Percentiles rank a stretch among this genome's conserved stretches.
These are phyloP conservation scores for Candida ovalis DNA, from an alignment of 805 yeast genomes.

Conservation along the genomic window DNA sequence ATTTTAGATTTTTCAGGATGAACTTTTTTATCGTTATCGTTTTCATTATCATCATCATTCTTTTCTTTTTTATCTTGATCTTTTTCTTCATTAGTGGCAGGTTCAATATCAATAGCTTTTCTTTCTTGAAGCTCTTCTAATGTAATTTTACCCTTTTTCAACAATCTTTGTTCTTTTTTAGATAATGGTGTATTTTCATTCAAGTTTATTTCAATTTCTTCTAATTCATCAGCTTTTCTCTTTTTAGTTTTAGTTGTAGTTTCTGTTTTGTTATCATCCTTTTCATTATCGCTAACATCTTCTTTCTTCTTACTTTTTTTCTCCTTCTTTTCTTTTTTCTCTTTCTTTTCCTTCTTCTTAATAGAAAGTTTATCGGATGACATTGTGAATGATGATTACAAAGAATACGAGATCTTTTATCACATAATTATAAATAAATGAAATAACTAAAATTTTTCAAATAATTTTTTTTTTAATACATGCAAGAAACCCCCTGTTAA, in stretches of 20 bases:
- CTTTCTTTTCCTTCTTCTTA: slow-evolving; percentile 7
- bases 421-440: no score
- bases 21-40: slow-evolving; percentile 26
- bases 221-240: slow-evolving; percentile 38
- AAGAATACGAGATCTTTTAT: no score
- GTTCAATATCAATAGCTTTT: slow-evolving; percentile 30
- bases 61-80: slow-evolving; percentile 9
- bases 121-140: slow-evolving; percentile 47
- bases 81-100: slow-evolving; percentile 6
- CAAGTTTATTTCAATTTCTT: slow-evolving; percentile 67
- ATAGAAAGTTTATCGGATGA: no score
- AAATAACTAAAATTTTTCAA: not conserved
- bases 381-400: not conserved
- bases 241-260: slow-evolving; percentile 10
- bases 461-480: no score
- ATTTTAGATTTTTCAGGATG: slow-evolving; percentile 43
- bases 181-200: slow-evolving; percentile 77
- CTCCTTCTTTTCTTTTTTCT: slow-evolving; percentile 9
- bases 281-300: slow-evolving; percentile 9
- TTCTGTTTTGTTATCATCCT: not conserved
- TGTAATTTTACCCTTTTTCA: slow-evolving; percentile 72
- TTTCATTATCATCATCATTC: slow-evolving; percentile 8
- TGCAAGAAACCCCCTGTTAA: no score
- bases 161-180: slow-evolving; percentile 82
- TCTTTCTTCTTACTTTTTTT: slow-evolving; percentile 23